Conservation (phyloP, 2,329 filamentous ascomycete species). For the Domatiomyces globalis region DNA sequence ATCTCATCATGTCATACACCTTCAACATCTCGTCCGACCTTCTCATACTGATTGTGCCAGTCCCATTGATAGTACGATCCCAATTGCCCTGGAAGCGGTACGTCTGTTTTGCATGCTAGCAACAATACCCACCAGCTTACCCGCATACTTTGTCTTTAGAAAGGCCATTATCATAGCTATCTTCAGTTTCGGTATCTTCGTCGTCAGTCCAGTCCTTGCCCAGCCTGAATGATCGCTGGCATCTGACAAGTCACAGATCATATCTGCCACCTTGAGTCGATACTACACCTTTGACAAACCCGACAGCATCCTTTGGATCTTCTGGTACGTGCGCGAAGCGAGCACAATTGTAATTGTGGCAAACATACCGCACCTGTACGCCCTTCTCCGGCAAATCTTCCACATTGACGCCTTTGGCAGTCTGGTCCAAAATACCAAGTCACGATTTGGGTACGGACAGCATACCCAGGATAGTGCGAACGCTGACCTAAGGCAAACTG, state of each 20-base stretch:
- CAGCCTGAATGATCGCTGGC: conserved; percentile 30
- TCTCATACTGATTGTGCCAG: conserved; percentile 30
- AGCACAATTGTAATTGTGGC: conserved; percentile 35
- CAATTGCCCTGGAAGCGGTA: conserved; percentile 30
- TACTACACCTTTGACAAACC: neutral
- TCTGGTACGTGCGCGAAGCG: conserved; percentile 36
- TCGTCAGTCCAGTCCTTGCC: conserved; percentile 7
- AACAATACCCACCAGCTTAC: no score
- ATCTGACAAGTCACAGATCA: conserved; percentile 36
- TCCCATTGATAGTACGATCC: conserved; percentile 30
- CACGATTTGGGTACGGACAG: no score
- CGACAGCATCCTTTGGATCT: conserved; percentile 25
- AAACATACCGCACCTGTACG: conserved; percentile 39
- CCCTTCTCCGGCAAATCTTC: conserved; percentile 37
- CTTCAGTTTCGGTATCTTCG: conserved; percentile 34
- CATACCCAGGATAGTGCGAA: no score
- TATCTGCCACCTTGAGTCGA: conserved; percentile 25
- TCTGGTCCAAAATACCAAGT: no score
- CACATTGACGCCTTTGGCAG: conserved; percentile 4
- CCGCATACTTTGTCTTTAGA: no score
- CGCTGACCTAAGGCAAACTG: no score
- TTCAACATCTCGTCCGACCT: conserved; percentile 34
- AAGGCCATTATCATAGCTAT: conserved; percentile 14
- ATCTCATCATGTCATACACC: conserved; percentile 9
- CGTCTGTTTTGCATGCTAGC: conserved; percentile 22